Evolutionary conservation across 495 filamentous ascomycete species (phyloP), one percentile per base, ranked within the genome.

Genomic region (Podospora fimiseda): DNA sequence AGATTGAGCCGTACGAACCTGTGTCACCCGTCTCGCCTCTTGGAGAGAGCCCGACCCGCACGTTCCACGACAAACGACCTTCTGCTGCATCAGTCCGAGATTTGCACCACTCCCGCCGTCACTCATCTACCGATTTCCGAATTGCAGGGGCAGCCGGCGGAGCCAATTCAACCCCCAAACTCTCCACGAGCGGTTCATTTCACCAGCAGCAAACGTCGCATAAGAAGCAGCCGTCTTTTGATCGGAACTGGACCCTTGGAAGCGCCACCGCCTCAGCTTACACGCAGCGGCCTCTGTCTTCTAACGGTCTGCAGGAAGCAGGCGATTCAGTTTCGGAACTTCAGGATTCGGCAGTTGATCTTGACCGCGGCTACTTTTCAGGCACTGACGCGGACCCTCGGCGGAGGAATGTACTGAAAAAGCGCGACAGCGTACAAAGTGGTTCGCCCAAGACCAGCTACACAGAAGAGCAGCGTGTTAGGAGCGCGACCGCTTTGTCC

Each of bases 331-430:
- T 67, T 44, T 46, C 56, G 19, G 63, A 68, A 19, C 53, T 70
- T 9, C 68, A 71, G 51, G 65, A 74, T 52, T 68, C 69, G 9
- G 62, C 67, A 3, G 67, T 68, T 33, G 90, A 93, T 27, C 69
- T 92, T 18, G 93, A 98, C 60, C 83, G 89, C 19, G 93, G 90
- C 16, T 97, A 97, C 67, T 95, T 96, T 63, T 97, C 93, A 1
- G 89, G 90, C 5, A 85, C 86, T 9, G 93, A 98, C 61, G 72
- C 81, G 7, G 89, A 96, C 52, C 72, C 77, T n/a, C 81, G 84
- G 44, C 76, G 72, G 40, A 80, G 88, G 45, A 93, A 90, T 62
- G 78, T 91, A 46, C 71, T 95, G 56, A 82, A 86, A 63, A 97
- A 96, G 71, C 84, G 87, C 47, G 82, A 84, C 51, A 81, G 80